Evolutionary conservation across 208 protist species (phyloP).

Genomic region (Leishmania major): DNA sequence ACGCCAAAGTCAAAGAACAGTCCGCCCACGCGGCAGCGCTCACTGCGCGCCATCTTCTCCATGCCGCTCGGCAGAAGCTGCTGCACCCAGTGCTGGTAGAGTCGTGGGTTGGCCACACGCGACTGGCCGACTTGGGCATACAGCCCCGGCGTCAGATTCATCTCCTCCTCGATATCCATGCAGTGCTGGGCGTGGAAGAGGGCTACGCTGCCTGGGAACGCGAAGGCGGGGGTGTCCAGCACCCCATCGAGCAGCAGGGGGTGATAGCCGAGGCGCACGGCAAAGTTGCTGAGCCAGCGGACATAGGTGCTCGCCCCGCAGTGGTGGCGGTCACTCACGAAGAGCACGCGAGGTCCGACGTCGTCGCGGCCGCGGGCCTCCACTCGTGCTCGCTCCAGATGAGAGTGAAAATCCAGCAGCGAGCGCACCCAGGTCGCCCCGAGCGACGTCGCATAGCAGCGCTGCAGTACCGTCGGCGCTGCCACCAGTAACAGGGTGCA

Average conservation of each 20-base stretch:
- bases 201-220: conserved; percentile 40
- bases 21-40: conserved; percentile 67
- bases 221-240: conserved; percentile 42
- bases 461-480: conserved; percentile 47
- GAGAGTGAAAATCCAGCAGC: conserved; percentile 60
- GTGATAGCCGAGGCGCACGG: conserved; percentile 69
- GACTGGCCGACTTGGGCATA: conserved; percentile 39
- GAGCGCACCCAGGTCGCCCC: conserved; percentile 54
- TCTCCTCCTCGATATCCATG: conserved; percentile 66
- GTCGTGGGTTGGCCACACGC: conserved; percentile 31
- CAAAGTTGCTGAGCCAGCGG: conserved; percentile 52
- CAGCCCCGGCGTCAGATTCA: conserved; percentile 50
- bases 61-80: conserved; percentile 35
- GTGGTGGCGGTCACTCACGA: conserved; percentile 53
- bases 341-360: conserved; percentile 61
- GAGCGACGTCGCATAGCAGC: conserved; percentile 44
- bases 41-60: conserved; percentile 57
- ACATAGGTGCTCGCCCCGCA: conserved; percentile 59
- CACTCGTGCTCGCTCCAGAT: conserved; percentile 53
- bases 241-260: conserved; percentile 61
- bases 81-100: conserved; percentile 48
- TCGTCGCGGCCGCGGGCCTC: conserved; percentile 36
- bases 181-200: conserved; percentile 62
- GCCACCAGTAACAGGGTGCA: conserved; percentile 53
- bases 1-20: conserved; percentile 77